Evolutionary conservation across 163 green algal genomes (phyloP).

Genomic region (Smithsoniella earleae): DNA sequence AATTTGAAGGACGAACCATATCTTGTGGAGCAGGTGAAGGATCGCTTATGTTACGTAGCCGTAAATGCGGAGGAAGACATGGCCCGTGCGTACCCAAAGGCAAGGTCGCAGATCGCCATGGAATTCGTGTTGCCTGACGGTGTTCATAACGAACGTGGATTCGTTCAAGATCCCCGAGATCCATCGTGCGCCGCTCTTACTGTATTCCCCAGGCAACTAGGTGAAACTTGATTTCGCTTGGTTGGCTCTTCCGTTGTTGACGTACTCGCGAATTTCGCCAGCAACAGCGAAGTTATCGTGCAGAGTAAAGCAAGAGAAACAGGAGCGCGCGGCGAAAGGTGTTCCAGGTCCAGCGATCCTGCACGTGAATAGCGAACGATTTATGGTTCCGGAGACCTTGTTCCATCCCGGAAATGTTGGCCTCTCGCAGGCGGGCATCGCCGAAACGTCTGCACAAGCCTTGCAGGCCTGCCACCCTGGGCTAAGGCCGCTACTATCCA

Average conservation of each 20-base stretch:
- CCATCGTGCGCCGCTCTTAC: conserved; percentile 23
- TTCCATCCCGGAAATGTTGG: conserved; percentile 75
- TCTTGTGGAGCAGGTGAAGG: conserved; percentile 89
- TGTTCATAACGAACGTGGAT: conserved; percentile 67
- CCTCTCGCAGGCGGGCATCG: conserved; percentile 67
- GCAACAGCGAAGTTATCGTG: background rate
- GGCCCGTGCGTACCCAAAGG: background rate
- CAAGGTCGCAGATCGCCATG: conserved; percentile 30
- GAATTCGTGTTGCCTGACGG: conserved; percentile 95
- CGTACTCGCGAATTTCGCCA: background rate
- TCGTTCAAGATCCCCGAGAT: conserved; percentile 42
- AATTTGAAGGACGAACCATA: conserved; percentile 94
- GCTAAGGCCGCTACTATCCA: conserved; percentile 65
- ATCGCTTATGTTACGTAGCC: conserved; percentile 73
- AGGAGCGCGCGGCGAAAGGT: background rate
- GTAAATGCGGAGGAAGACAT: background rate
- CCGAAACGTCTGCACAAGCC: conserved; percentile 48
- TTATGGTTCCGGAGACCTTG: conserved; percentile 82
- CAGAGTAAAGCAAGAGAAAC: conserved; percentile 23
- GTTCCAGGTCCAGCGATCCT: conserved; percentile 47
- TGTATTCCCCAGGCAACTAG: too few relatives aligned
- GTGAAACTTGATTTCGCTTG: too few relatives aligned
- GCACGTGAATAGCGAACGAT: conserved; percentile 88
- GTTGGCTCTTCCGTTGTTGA: background rate
- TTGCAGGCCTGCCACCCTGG: conserved; percentile 44